Evolutionary conservation across 306 rosid genomes (phyloP).

Genomic region (Arachis hypogaea): DNA sequence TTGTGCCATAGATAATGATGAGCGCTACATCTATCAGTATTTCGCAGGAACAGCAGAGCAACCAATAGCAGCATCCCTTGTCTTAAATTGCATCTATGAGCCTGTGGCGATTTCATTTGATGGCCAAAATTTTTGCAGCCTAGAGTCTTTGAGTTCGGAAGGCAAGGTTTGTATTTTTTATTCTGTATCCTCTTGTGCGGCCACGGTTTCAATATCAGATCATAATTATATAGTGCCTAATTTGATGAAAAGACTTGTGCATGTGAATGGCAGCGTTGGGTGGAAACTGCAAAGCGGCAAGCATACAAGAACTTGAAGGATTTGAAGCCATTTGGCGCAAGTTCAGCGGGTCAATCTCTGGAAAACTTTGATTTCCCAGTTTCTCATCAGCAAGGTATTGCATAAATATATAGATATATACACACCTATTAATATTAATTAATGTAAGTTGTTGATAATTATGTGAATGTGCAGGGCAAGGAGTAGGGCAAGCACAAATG

Average conservation of each 20-base stretch:
- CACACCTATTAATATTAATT: no score
- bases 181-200: no score
- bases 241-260: no score
- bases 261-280: constrained; percentile 31
- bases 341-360: constrained; percentile 14
- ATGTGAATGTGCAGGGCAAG: constrained; percentile 31
- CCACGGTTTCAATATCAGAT: no score
- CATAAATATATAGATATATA: neutral
- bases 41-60: neutral
- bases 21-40: constrained; percentile 19
- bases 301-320: constrained; percentile 30
- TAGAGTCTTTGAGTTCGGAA: constrained; percentile 6
- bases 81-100: constrained; percentile 46
- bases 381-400: constrained; percentile 47
- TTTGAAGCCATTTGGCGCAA: constrained; percentile 3
- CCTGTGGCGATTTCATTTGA: constrained; percentile 34
- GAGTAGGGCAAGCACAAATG: neutral
- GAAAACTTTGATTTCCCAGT: constrained; percentile 18
- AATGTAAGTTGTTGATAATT: no score
- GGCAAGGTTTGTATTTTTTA: constrained; percentile 25
- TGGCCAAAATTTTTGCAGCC: constrained; percentile 16
- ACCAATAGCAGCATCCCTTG: neutral
- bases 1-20: constrained; percentile 34
- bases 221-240: no score
- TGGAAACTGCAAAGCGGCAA: constrained; percentile 28